Conservation (phyloP, 2,329 filamentous ascomycete genomes). For the Orbilia oligospora region DNA sequence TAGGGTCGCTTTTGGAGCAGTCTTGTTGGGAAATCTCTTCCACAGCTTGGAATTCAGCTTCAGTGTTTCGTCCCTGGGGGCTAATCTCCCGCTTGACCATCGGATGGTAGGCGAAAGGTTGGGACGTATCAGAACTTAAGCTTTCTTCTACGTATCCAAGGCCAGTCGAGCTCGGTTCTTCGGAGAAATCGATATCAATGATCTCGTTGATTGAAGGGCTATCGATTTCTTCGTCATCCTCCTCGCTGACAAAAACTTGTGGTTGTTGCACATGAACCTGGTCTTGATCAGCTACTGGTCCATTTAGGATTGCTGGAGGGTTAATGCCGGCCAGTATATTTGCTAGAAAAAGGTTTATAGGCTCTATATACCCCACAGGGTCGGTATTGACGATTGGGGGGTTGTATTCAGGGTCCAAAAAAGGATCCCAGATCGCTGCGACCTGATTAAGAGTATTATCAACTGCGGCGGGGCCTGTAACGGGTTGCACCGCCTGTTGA, state of each 20-base stretch:
- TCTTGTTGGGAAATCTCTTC: background rate
- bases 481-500: background rate
- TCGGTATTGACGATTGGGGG: background rate
- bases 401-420: constrained; percentile 4
- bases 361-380: background rate
- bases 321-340: background rate
- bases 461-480: background rate
- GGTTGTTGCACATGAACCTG: background rate
- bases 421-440: background rate
- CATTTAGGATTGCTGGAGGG: constrained; percentile 1
- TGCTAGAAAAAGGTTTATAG: background rate
- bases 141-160: constrained; percentile 1
- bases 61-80: background rate
- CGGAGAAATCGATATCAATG: constrained; percentile 16
- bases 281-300: background rate
- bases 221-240: background rate
- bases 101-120: background rate
- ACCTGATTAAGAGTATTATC: background rate
- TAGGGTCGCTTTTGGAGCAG: background rate
- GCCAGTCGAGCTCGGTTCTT: constrained; percentile 8
- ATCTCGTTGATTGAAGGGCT: background rate
- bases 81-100: constrained; percentile 12
- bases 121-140: background rate
- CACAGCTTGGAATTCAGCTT: background rate
- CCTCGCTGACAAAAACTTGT: background rate